Evolutionary conservation across 129 eudicot genomes (phyloP).

Genomic region (Tagetes erecta): DNA sequence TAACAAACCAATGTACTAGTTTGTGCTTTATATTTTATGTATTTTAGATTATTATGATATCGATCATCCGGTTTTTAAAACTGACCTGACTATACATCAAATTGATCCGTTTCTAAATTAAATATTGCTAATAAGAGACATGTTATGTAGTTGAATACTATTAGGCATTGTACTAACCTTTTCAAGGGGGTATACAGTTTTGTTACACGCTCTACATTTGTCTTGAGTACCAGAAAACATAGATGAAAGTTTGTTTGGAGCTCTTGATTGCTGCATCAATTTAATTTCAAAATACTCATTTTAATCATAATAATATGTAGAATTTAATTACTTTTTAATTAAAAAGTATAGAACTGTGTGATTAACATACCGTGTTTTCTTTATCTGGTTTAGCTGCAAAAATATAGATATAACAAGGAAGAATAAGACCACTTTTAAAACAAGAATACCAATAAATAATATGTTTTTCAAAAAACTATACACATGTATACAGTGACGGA

Average conservation of each 20-base stretch:
- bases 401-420: background rate
- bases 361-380: slow-evolving; percentile 49
- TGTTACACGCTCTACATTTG: slow-evolving; percentile 78
- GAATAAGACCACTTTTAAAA: background rate
- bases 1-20: too few relatives aligned
- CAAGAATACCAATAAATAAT: background rate
- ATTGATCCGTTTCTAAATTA: too few relatives aligned
- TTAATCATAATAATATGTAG: background rate
- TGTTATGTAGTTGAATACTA: background rate
- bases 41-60: too few relatives aligned
- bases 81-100: too few relatives aligned
- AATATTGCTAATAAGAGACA: background rate
- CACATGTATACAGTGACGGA: background rate
- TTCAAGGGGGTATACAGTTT: slow-evolving; percentile 89
- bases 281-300: slow-evolving; percentile 14
- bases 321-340: background rate
- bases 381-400: slow-evolving; percentile 57
- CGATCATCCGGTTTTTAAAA: too few relatives aligned
- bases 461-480: slow-evolving; percentile 1
- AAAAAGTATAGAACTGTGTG: background rate
- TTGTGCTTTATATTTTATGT: too few relatives aligned
- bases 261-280: slow-evolving; percentile 46
- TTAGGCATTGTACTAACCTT: slow-evolving; percentile 49
- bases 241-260: slow-evolving; percentile 71
- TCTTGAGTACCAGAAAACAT: slow-evolving; percentile 91